phyloP scores from a whole-genome alignment of 805 yeast species.

The Spathaspora arborariae region DNA sequence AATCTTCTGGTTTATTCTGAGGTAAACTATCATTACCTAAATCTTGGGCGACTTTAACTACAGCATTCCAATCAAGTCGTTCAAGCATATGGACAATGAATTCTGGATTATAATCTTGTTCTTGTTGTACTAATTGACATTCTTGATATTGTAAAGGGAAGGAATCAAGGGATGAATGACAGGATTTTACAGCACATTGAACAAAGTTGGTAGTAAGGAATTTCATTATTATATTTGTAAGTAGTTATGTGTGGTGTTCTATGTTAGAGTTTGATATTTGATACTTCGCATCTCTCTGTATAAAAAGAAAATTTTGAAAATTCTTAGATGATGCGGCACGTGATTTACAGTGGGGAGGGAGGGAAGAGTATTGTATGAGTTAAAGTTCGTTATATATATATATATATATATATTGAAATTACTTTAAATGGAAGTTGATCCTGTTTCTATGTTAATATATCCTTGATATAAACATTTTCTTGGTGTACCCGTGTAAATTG shows the following conservation, averaged over 20 bases:
- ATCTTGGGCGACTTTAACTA: slow-evolving; percentile 72
- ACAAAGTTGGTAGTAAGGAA: slow-evolving; percentile 94
- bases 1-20: slow-evolving; percentile 52
- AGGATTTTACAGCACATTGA: slow-evolving; percentile 82
- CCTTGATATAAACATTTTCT: no score
- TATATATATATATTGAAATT: no score
- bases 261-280: background rate
- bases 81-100: slow-evolving; percentile 74
- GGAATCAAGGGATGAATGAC: slow-evolving; percentile 68
- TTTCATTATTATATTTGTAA: slow-evolving; percentile 69
- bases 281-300: background rate
- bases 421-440: no score
- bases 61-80: slow-evolving; percentile 85
- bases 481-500: no score
- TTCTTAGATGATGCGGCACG: background rate
- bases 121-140: slow-evolving; percentile 72
- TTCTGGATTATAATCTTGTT: slow-evolving; percentile 77
- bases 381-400: no score
- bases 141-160: slow-evolving; percentile 74
- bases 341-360: no score
- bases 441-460: no score
- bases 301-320: background rate
- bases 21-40: slow-evolving; percentile 59
- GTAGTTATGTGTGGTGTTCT: background rate
- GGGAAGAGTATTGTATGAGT: no score